Evolutionary conservation across 225 moss, liverwort and hornwort genomes (phyloP).

Genomic region (Physcomitrium patens): DNA sequence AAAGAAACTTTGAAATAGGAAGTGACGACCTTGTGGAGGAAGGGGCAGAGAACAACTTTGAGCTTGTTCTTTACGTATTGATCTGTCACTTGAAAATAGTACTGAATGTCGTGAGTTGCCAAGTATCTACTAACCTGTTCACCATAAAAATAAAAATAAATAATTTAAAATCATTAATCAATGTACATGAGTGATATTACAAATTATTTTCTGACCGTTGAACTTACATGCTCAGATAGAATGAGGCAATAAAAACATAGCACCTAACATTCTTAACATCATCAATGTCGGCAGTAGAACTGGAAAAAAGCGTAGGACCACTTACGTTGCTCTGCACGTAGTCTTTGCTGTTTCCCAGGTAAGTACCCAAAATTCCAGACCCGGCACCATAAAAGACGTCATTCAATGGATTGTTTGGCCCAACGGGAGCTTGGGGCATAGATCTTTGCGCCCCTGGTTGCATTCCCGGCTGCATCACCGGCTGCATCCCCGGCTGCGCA

Average conservation of each 20-base stretch:
- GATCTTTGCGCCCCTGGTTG: constrained; percentile 29
- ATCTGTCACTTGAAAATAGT: constrained; percentile 94
- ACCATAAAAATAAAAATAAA: background rate
- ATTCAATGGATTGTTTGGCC: constrained; percentile 65
- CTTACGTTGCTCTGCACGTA: constrained; percentile 99
- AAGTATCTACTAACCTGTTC: constrained; percentile 96
- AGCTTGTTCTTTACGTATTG: constrained; percentile 93
- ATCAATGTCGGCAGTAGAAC: background rate
- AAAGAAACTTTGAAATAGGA: background rate
- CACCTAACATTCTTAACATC: background rate
- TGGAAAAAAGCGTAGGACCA: background rate
- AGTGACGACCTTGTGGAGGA: constrained; percentile 74
- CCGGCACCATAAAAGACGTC: constrained; percentile 83
- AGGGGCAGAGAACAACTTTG: constrained; percentile 93
- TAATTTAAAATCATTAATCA: constrained; percentile 9
- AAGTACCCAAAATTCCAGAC: constrained; percentile 73
- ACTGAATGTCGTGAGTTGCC: constrained; percentile 89
- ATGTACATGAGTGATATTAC: background rate
- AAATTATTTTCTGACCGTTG: background rate
- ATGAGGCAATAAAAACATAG: background rate
- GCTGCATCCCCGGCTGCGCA: constrained; percentile 38
- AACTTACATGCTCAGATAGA: background rate
- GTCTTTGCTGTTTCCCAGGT: constrained; percentile 83
- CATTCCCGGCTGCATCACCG: constrained; percentile 39
- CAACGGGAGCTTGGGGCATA: constrained; percentile 56